Percentiles rank a stretch among this genome's conserved stretches.
These are phyloP conservation scores for Pythium scleroteichum DNA, from an alignment of 352 stramenopile species.

Conservation along the genomic window DNA sequence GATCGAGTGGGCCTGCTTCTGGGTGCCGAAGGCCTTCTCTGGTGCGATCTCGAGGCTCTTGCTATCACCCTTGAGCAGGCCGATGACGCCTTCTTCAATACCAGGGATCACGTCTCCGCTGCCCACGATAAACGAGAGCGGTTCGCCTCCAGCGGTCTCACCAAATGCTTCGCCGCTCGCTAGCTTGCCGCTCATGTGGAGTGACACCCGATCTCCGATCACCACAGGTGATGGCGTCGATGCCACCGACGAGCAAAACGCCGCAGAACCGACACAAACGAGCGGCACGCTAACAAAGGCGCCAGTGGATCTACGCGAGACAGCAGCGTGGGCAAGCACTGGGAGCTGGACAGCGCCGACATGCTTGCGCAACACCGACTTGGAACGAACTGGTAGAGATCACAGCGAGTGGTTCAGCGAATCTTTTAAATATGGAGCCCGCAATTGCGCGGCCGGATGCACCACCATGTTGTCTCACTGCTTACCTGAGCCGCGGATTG, in stretches of 20 bases:
- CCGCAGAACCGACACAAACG: constrained; percentile 14
- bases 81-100: constrained; percentile 71
- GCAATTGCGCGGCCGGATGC: not conserved
- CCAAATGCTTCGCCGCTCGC: constrained; percentile 62
- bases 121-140: constrained; percentile 73
- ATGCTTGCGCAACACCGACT: constrained; percentile 10
- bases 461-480: not conserved
- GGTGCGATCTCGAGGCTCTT: constrained; percentile 68
- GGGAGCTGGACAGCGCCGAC: constrained; percentile 22
- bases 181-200: constrained; percentile 68
- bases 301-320: not conserved
- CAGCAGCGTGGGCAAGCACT: constrained; percentile 11
- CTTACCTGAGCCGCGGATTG: constrained; percentile 13
- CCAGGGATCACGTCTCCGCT: constrained; percentile 67
- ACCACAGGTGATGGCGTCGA: constrained; percentile 29
- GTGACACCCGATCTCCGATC: constrained; percentile 67
- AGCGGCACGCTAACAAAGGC: constrained; percentile 11
- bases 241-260: constrained; percentile 30
- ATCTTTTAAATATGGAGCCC: not conserved
- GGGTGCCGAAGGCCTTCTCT: constrained; percentile 63
- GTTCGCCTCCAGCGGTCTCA: constrained; percentile 44
- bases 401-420: not conserved
- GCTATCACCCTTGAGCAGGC: constrained; percentile 59
- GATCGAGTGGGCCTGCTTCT: constrained; percentile 65
- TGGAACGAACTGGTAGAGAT: constrained; percentile 7